These are phyloP conservation scores for Exophiala mesophila DNA, from an alignment of 2,329 filamentous ascomycete genomes.

Conservation along the genomic window DNA sequence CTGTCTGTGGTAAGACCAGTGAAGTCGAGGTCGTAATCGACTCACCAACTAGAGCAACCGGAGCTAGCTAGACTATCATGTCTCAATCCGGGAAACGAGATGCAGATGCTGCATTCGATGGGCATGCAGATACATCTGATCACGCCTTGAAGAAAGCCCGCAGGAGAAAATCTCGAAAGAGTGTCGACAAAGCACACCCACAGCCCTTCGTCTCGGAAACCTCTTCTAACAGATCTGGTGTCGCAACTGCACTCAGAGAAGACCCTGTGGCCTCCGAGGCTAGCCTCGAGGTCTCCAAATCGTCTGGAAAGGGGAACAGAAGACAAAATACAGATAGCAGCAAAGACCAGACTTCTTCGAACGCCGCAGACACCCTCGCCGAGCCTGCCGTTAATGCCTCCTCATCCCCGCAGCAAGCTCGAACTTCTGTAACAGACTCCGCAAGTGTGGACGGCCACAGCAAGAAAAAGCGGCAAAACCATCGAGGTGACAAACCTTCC, in stretches of 20 bases:
- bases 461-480: too few species aligned
- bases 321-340: too few species aligned
- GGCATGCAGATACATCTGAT: background rate
- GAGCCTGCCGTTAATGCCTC: too few species aligned
- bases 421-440: too few species aligned
- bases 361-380: too few species aligned
- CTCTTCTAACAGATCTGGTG: slow-evolving; percentile 26
- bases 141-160: slow-evolving; percentile 24
- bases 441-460: too few species aligned
- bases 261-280: background rate
- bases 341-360: too few species aligned
- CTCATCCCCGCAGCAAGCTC: too few species aligned
- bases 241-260: background rate
- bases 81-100: slow-evolving; percentile 17
- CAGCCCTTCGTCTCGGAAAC: slow-evolving; percentile 14
- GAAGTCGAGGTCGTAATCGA: background rate
- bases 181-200: slow-evolving; percentile 27
- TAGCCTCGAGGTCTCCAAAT: background rate
- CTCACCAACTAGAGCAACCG: background rate
- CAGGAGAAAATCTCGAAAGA: slow-evolving; percentile 26
- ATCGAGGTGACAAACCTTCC: too few species aligned
- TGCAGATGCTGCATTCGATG: slow-evolving; percentile 20
- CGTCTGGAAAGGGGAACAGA: background rate
- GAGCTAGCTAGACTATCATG: slow-evolving; percentile 7
- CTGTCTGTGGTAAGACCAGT: background rate